A percentile compares a stretch with the other conserved stretches of the same genome.
These are phyloP conservation scores for Talaromyces thailandensis DNA, from an alignment of 495 filamentous ascomycete species.

Conservation along the genomic window DNA sequence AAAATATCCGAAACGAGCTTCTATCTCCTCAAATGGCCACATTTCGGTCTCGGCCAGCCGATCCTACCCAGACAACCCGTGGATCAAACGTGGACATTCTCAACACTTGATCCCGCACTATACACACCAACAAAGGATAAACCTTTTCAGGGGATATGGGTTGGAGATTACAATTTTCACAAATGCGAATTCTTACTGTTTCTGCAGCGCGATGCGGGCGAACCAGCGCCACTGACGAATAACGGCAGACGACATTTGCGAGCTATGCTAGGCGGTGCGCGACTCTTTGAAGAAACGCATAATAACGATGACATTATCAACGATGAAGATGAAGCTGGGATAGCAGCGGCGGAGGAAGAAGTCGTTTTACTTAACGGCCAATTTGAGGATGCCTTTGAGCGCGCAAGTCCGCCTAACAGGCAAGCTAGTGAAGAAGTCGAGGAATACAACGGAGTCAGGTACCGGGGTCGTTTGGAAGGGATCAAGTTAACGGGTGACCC, in stretches of 20 bases:
- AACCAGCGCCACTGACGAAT: not conserved
- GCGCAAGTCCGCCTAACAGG: not conserved
- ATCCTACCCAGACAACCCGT: constrained; percentile 35
- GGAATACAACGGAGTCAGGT: constrained; percentile 10
- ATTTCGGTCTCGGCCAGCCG: constrained; percentile 30
- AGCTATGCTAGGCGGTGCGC: not conserved
- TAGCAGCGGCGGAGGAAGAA: not conserved
- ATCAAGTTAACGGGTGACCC: constrained; percentile 88
- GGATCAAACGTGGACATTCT: constrained; percentile 65
- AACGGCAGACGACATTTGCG: not conserved
- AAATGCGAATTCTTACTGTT: constrained; percentile 84
- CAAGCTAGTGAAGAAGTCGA: constrained; percentile 9
- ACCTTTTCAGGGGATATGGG: constrained; percentile 84
- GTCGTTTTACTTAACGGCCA: not conserved
- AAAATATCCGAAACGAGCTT: constrained; percentile 59
- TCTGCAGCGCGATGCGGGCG: constrained; percentile 50
- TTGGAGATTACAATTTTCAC: constrained; percentile 81
- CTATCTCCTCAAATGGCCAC: constrained; percentile 64
- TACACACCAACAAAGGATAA: constrained; percentile 74
- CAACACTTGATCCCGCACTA: constrained; percentile 58
- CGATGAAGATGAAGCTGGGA: not conserved
- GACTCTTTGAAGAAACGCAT: constrained; percentile 3
- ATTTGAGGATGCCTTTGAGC: not conserved
- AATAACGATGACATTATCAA: constrained; percentile 1
- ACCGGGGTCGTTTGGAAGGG: constrained; percentile 58